Conservation (phyloP, 805 yeast species). For the Hanseniaspora taiwanica region DNA sequence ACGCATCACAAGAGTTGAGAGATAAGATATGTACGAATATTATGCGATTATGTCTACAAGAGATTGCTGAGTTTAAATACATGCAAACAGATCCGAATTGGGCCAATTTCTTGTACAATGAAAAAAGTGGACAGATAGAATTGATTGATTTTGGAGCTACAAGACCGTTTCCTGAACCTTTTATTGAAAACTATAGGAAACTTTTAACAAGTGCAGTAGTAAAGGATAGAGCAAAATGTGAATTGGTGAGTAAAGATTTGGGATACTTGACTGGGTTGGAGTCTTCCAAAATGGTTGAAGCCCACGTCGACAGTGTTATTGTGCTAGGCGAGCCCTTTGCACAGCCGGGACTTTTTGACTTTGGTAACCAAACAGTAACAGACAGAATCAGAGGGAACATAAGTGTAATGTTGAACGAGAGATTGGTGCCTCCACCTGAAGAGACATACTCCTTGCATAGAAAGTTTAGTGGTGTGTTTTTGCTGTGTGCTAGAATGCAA, state of each 20-base stretch:
- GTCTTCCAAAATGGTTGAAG: constrained; percentile 73
- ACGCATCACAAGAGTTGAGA: constrained; percentile 41
- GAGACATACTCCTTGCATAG: constrained; percentile 96
- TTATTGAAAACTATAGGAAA: constrained; percentile 54
- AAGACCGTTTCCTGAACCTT: constrained; percentile 56
- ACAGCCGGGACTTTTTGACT: constrained; percentile 40
- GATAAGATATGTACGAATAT: constrained; percentile 76
- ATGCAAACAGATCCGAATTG: constrained; percentile 99
- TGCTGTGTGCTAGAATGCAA: constrained; percentile 72
- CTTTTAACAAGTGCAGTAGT: constrained; percentile 64
- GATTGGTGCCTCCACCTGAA: constrained; percentile 95
- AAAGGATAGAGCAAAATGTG: constrained; percentile 51
- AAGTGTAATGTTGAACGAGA: constrained; percentile 77
- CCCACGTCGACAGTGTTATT: constrained; percentile 83
- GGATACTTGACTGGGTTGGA: constrained; percentile 92
- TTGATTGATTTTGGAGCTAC: constrained; percentile 94
- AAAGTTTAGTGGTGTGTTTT: constrained; percentile 85
- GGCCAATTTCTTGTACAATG: constrained; percentile 90
- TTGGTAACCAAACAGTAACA: constrained; percentile 78
- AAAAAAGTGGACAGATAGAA: constrained; percentile 58
- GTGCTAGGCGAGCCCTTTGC: constrained; percentile 89
- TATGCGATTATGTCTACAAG: constrained; percentile 76
- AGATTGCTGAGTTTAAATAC: constrained; percentile 70
- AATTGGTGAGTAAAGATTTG: constrained; percentile 50
- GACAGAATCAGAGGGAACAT: constrained; percentile 84